A percentile compares a stretch with the other conserved stretches of the same genome.
Evolutionary conservation across 225 moss, liverwort and hornwort genomes (phyloP).

Genomic region (Polytrichum commune): DNA sequence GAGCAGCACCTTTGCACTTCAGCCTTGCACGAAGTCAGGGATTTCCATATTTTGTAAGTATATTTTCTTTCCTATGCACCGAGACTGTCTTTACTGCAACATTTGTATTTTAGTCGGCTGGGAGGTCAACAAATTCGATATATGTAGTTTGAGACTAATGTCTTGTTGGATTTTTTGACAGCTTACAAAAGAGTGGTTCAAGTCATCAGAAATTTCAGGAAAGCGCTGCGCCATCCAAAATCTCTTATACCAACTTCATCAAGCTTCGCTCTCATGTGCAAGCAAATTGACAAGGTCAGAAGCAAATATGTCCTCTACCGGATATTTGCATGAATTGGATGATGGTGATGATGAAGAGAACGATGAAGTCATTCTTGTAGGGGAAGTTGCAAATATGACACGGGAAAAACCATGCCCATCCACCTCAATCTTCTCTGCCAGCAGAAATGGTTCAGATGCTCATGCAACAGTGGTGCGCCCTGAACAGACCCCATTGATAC

Average conservation of each 20-base stretch:
- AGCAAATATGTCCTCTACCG: not conserved
- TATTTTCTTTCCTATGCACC: not conserved
- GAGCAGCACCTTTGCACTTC: slow-evolving; percentile 25
- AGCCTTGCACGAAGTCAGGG: slow-evolving; percentile 23
- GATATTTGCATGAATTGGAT: slow-evolving; percentile 8
- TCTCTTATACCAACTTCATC: slow-evolving; percentile 23
- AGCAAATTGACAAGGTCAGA: slow-evolving; percentile 5
- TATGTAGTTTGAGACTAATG: not conserved
- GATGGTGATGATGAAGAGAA: slow-evolving; percentile 11
- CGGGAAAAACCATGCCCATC: slow-evolving; percentile 1
- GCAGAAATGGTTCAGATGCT: not conserved
- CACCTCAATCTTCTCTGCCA: not conserved
- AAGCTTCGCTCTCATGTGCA: slow-evolving; percentile 15
- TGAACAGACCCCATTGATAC: not conserved
- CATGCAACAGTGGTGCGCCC: not conserved
- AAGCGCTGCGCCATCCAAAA: slow-evolving; percentile 27
- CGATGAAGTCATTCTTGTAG: slow-evolving; percentile 13
- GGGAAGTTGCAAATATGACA: slow-evolving; percentile 19
- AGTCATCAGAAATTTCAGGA: slow-evolving; percentile 29
- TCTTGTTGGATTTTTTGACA: slow-evolving; percentile 20
- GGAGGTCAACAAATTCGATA: not conserved
- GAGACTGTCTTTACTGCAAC: too few species aligned
- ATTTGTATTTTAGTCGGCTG: not conserved
- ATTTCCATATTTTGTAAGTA: slow-evolving; percentile 40
- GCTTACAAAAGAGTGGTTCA: slow-evolving; percentile 41